A percentile compares a stretch with the other conserved stretches of the same genome.
Evolutionary conservation across 805 yeast species (phyloP).

Genomic region (Kurtzmaniella cleridarum): DNA sequence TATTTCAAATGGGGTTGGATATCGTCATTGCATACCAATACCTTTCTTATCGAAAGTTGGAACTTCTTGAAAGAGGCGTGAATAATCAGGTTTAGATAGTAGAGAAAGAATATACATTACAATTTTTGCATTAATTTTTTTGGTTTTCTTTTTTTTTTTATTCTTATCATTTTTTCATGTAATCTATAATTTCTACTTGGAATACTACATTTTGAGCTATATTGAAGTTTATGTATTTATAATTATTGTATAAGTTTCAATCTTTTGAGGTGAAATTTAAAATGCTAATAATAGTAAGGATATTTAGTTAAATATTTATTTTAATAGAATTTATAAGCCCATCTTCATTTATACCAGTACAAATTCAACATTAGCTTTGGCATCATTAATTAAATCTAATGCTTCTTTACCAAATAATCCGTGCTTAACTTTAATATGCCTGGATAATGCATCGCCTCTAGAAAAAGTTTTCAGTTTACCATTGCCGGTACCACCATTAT

Average conservation of each 20-base stretch:
- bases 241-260: neutral
- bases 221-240: neutral
- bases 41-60: constrained; percentile 47
- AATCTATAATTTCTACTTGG: no score
- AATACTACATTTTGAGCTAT: neutral
- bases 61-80: constrained; percentile 2
- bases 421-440: constrained; percentile 74
- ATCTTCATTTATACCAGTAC: constrained; percentile 15
- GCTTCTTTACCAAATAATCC: constrained; percentile 62
- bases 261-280: constrained; percentile 1
- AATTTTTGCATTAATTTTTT: neutral
- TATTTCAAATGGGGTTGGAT: constrained; percentile 75
- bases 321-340: no score
- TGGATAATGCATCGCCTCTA: constrained; percentile 41
- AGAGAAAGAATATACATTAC: neutral
- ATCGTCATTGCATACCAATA: constrained; percentile 69
- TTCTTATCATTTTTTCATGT: neutral
- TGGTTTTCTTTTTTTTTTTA: neutral
- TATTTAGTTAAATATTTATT: neutral
- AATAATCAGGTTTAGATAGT: neutral
- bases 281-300: neutral
- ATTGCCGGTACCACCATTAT: constrained; percentile 45
- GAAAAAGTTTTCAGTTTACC: constrained; percentile 45
- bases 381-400: constrained; percentile 64
- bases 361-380: constrained; percentile 74